A percentile compares a stretch with the other conserved stretches of the same genome.
Evolutionary conservation across 2,329 filamentous ascomycete species (phyloP).

Genomic region (Pyrenochaeta sp.): DNA sequence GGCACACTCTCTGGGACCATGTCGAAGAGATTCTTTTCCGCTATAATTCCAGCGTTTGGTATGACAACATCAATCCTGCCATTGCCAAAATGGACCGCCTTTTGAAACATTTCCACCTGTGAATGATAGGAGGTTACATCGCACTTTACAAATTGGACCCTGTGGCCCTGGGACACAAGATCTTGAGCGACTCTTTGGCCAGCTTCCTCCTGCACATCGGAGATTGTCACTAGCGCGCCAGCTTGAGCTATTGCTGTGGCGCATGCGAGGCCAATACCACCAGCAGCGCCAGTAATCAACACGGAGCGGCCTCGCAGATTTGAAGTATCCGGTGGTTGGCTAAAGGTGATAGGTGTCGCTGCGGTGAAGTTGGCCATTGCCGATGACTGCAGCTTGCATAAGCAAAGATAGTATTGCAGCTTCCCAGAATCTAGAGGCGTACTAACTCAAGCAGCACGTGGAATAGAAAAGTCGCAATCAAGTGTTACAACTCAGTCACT

Average conservation of each 20-base stretch:
- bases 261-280: constrained; percentile 37
- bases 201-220: constrained; percentile 26
- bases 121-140: constrained; percentile 42
- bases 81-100: constrained; percentile 33
- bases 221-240: constrained; percentile 36
- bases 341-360: constrained; percentile 6
- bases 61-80: constrained; percentile 42
- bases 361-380: constrained; percentile 2
- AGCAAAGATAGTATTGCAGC: neutral
- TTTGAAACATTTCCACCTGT: constrained; percentile 41
- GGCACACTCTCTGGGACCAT: constrained; percentile 20
- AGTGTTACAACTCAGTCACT: no score
- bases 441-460: no score
- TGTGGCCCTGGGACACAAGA: constrained; percentile 21
- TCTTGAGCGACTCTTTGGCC: constrained; percentile 17
- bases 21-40: constrained; percentile 31
- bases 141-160: constrained; percentile 39
- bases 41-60: constrained; percentile 39
- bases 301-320: constrained; percentile 27
- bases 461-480: no score
- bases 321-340: constrained; percentile 5
- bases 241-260: constrained; percentile 24
- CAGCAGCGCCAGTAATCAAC: constrained; percentile 36
- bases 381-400: no score
- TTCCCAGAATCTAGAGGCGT: neutral